A percentile compares a stretch with the other conserved stretches of the same genome.
Evolutionary conservation across 2,329 filamentous ascomycete species (phyloP).

Genomic region (Ilyonectria sp.): DNA sequence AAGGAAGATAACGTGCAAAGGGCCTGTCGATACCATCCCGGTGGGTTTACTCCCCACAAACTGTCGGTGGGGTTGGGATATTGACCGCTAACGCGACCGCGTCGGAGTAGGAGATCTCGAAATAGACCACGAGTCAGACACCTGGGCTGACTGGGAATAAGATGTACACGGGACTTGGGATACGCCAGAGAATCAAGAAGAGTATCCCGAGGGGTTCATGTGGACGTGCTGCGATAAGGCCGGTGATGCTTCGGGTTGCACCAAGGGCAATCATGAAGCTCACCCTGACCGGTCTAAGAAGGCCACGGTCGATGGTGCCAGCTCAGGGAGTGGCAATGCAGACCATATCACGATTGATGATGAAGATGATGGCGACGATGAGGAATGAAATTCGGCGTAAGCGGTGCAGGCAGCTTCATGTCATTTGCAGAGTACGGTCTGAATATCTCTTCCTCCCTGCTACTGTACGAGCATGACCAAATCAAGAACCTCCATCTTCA

Average conservation of each 20-base stretch:
- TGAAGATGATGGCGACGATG: slow-evolving; percentile 7
- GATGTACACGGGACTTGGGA: slow-evolving; percentile 33
- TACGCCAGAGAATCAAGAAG: slow-evolving; percentile 21
- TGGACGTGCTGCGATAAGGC: slow-evolving; percentile 41
- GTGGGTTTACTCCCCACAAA: slow-evolving; percentile 21
- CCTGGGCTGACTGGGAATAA: slow-evolving; percentile 37
- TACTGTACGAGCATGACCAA: too few species aligned
- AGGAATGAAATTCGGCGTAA: neutral
- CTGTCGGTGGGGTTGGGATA: neutral
- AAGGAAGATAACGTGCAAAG: slow-evolving; percentile 26
- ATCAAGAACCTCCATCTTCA: too few species aligned
- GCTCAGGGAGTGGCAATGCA: neutral
- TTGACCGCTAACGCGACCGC: neutral
- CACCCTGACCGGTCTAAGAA: slow-evolving; percentile 31
- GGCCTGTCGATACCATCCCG: slow-evolving; percentile 37
- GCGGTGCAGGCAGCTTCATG: too few species aligned
- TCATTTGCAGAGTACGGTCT: too few species aligned
- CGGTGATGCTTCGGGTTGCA: slow-evolving; percentile 31
- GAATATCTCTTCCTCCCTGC: too few species aligned
- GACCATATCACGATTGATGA: neutral
- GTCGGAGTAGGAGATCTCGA: slow-evolving; percentile 34
- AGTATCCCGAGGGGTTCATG: slow-evolving; percentile 39
- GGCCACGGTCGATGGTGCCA: neutral
- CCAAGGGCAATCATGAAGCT: slow-evolving; percentile 30
- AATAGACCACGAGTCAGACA: slow-evolving; percentile 20